Evolutionary conservation across 805 yeast species (phyloP), one percentile per base, ranked within the genome.

Genomic region (Priceomyces carsonii): DNA sequence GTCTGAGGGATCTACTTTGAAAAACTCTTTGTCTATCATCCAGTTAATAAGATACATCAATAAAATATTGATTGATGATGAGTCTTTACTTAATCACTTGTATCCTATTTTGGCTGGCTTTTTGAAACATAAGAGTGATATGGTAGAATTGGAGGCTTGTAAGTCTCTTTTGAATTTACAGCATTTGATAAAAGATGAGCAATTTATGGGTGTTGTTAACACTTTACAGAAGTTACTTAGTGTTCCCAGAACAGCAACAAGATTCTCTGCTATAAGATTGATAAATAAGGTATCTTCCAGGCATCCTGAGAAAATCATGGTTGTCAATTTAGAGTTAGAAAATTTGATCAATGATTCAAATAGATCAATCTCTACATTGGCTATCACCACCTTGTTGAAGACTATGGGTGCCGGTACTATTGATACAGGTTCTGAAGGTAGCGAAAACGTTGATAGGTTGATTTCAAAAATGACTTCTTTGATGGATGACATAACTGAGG

Each of bases 401-500:
- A 91, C 98, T 2, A 96, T 97, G 57, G 89, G 90, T 45, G 83
- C 87, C 43, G 71, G 73, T 33, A 59, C 71, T 18, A 43, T 63
- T 26, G 68, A 61, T 42, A 53, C 60, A 15, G 58, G 57, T 10
- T 39, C 52, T 7, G 43, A 50, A n/a, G 61, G 66, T 41, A 61
- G 67, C 10, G 88, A 86, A 42, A 63, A 60, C 40, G 96, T 93
- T 38, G 96, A 91, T 59, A 77, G 95, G 52, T 75, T 93, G 50
- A 87, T 93, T 63, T 74, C 82, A 44, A 90, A 89, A 36, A 88
- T 93, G 66, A 74, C 93, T 20, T 82, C 83, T 23, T 84, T 90
- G 58, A 86, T 91, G 84, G 86, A 79, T 57, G 97, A 91, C 48
- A 91, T 93, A 45, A 79, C 95, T 20, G 99, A 93, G 61, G 99